phyloP scores from a whole-genome alignment of 768 basidiomycete genomes.

The Kondoa subrosea region DNA sequence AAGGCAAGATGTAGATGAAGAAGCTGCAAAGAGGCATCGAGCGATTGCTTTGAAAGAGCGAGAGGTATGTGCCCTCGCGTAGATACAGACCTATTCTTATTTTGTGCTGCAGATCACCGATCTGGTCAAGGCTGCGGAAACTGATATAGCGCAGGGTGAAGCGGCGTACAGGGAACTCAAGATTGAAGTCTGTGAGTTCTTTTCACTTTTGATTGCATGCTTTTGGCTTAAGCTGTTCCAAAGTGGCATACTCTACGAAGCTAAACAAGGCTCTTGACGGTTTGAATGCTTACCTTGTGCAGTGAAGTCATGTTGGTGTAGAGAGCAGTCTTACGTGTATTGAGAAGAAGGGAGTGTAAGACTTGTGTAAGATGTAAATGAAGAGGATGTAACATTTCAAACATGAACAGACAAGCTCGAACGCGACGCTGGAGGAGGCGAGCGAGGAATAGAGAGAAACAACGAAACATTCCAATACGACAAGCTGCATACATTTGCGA shows the following conservation, averaged over 20 bases:
- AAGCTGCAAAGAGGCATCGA: conserved; percentile 7
- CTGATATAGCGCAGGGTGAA: conserved; percentile 9
- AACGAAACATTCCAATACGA: too few species aligned
- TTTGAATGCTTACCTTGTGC: conserved; percentile 10
- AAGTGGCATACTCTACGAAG: background rate
- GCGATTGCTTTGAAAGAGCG: conserved; percentile 10
- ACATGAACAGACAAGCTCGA: too few species aligned
- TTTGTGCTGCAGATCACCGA: conserved; percentile 11
- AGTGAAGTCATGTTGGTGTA: too few species aligned
- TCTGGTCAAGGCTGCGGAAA: conserved; percentile 9
- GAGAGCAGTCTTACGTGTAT: too few species aligned
- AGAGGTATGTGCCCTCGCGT: conserved; percentile 8
- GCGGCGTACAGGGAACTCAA: conserved; percentile 13
- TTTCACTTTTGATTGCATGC: background rate
- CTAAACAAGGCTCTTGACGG: conserved; percentile 17
- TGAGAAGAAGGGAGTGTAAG: too few species aligned
- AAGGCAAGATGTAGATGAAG: conserved; percentile 11
- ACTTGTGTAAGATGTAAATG: too few species aligned
- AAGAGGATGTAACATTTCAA: too few species aligned
- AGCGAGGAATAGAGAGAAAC: too few species aligned
- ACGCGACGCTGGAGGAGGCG: too few species aligned
- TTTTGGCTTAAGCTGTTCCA: background rate
- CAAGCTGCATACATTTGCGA: too few species aligned
- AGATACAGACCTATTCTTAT: background rate
- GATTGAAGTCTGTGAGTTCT: conserved; percentile 16